Evolutionary conservation across 805 yeast species (phyloP).

Genomic region (Yamadazyma phyllophila): DNA sequence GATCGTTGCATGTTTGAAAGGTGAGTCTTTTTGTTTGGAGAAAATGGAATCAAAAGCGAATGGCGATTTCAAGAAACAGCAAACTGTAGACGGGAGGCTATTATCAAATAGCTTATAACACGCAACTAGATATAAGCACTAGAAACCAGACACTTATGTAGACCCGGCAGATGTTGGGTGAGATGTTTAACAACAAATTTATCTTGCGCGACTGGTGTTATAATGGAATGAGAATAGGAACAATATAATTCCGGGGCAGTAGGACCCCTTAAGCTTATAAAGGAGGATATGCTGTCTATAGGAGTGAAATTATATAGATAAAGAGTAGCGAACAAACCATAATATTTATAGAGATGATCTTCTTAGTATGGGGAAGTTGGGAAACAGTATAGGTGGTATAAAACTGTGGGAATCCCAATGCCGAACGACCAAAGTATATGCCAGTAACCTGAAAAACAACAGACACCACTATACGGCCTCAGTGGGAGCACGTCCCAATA

Average conservation of each 20-base stretch:
- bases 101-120: not conserved
- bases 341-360: too few species aligned
- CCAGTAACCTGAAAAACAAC: too few species aligned
- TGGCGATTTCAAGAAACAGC: not conserved
- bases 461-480: too few species aligned
- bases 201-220: not conserved
- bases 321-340: too few species aligned
- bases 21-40: not conserved
- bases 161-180: not conserved
- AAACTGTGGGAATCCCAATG: too few species aligned
- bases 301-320: too few species aligned
- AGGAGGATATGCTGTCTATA: not conserved
- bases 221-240: not conserved
- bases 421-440: too few species aligned
- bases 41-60: not conserved
- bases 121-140: not conserved
- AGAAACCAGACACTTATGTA: not conserved
- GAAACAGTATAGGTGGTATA: too few species aligned
- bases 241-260: not conserved
- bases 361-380: too few species aligned
- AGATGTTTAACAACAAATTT: not conserved
- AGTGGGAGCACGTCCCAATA: too few species aligned
- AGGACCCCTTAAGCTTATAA: not conserved
- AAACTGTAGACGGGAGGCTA: not conserved
- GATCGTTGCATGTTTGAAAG: constrained; percentile 3